Conservation (phyloP, 192 early-diverging fungal genomes). For the Radiomyces spectabilis region DNA sequence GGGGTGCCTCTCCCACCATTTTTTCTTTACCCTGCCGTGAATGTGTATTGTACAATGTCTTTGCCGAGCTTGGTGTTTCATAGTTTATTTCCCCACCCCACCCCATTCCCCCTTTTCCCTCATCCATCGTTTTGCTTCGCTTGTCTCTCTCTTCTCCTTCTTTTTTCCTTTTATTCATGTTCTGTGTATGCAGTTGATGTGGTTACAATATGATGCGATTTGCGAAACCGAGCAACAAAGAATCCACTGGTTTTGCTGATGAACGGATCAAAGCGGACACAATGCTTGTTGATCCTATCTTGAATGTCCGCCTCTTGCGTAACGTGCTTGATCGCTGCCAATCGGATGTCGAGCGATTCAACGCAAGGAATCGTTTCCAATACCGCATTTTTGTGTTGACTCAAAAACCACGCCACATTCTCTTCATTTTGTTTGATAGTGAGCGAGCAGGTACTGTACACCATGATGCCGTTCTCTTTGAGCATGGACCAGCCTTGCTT, state of each 20-base stretch:
- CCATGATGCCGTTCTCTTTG: constrained; percentile 67
- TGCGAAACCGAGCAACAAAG: constrained; percentile 75
- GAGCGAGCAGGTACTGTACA: constrained; percentile 84
- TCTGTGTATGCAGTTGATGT: neutral
- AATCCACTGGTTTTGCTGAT: constrained; percentile 65
- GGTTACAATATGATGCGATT: no score
- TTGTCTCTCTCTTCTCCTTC: neutral
- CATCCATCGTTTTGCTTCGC: no score
- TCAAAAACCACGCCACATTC: constrained; percentile 74
- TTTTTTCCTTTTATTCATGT: neutral
- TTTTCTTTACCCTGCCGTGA: neutral
- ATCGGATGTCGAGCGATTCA: constrained; percentile 19
- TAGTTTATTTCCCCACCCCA: neutral
- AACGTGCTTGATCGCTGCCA: constrained; percentile 17
- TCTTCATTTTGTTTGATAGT: constrained; percentile 80
- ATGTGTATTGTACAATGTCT: neutral
- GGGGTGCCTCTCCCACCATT: no score
- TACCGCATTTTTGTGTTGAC: constrained; percentile 26
- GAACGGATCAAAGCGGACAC: constrained; percentile 62
- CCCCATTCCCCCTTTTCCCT: neutral
- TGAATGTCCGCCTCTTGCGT: constrained; percentile 9
- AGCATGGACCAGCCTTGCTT: constrained; percentile 72
- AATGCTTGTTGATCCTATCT: constrained; percentile 19
- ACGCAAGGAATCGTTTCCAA: constrained; percentile 48
- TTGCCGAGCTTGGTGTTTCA: neutral